Percentiles rank a stretch among this genome's conserved stretches.
phyloP scores from a whole-genome alignment of 1,284 basidiomycete genomes.

The Sporisorium scitamineum region DNA sequence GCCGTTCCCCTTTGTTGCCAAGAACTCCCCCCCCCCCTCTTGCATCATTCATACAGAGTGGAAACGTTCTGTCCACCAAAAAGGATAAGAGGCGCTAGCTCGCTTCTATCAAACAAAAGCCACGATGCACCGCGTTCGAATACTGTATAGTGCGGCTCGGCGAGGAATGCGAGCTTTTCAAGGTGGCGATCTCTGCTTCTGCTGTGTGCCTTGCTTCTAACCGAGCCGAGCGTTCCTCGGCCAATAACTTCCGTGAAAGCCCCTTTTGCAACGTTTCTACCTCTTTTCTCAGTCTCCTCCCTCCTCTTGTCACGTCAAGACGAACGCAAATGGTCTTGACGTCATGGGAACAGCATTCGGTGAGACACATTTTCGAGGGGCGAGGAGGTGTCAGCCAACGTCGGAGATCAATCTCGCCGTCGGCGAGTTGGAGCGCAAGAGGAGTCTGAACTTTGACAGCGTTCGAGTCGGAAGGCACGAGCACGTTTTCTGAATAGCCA shows the following conservation, averaged over 20 bases:
- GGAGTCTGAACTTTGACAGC: background rate
- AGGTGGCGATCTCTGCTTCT: background rate
- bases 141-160: too few species aligned
- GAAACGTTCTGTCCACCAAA: too few species aligned
- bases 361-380: background rate
- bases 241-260: background rate
- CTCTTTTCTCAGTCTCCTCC: too few species aligned
- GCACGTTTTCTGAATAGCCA: too few species aligned
- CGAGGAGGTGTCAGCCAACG: background rate
- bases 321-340: background rate
- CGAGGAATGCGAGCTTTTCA: background rate
- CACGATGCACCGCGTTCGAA: background rate
- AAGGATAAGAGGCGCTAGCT: too few species aligned
- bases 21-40: too few species aligned
- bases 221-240: background rate
- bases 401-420: background rate
- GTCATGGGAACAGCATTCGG: background rate
- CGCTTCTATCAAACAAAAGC: background rate
- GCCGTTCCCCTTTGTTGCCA: too few species aligned
- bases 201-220: background rate
- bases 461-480: too few species aligned
- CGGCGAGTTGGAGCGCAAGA: too few species aligned
- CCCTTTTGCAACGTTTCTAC: background rate
- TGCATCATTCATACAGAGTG: background rate
- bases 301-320: background rate